These are phyloP conservation scores for Glycine tomentella DNA, from an alignment of 306 rosid genomes.

Conservation along the genomic window DNA sequence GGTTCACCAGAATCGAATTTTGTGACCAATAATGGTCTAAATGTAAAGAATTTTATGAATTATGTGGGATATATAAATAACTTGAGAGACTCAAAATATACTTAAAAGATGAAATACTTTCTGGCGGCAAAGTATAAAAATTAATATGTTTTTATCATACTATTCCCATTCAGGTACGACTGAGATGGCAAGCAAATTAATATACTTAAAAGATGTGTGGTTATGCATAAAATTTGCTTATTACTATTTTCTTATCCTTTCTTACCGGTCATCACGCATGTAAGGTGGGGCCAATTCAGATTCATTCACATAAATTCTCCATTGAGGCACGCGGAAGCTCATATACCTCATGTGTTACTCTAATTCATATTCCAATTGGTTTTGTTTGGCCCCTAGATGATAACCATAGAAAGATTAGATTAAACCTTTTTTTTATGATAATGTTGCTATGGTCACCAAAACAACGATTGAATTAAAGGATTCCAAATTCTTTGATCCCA, in stretches of 20 bases:
- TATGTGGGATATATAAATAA: neutral
- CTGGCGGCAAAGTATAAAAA: constrained; percentile 27
- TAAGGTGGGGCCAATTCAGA: constrained; percentile 39
- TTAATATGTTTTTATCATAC: neutral
- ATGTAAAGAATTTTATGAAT: neutral
- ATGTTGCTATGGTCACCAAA: constrained; percentile 34
- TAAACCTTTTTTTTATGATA: constrained; percentile 43
- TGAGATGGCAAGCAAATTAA: neutral
- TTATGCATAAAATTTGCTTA: constrained; percentile 21
- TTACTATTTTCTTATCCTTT: constrained; percentile 20
- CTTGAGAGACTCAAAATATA: constrained; percentile 30
- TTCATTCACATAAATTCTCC: constrained; percentile 39
- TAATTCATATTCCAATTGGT: constrained; percentile 39
- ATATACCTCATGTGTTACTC: constrained; percentile 47
- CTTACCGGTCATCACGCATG: constrained; percentile 11
- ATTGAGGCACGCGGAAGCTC: constrained; percentile 44
- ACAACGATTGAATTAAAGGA: constrained; percentile 45
- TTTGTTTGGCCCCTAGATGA: constrained; percentile 30
- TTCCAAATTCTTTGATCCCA: constrained; percentile 48
- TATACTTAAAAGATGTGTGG: too few species aligned
- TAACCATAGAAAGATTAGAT: constrained; percentile 36
- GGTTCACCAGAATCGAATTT: constrained; percentile 45
- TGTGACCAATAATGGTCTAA: constrained; percentile 29
- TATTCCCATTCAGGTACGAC: constrained; percentile 31
- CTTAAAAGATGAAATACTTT: constrained; percentile 55